Evolutionary conservation across 768 basidiomycete species (phyloP).

Genomic region (Clathrus columnatus): DNA sequence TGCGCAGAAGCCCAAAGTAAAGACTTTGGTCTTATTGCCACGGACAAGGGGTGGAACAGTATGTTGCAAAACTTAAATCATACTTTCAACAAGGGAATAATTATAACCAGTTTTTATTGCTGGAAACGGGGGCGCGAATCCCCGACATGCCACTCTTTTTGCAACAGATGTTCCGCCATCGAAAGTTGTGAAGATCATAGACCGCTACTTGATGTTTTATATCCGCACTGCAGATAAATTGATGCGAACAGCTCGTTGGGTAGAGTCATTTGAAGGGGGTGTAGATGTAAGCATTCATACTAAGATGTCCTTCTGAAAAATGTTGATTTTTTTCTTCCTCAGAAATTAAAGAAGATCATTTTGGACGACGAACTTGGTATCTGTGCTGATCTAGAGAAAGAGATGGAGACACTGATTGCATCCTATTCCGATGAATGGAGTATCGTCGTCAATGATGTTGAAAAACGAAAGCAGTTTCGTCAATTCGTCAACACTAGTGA

Average conservation of each 20-base stretch:
- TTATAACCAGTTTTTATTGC: constrained; percentile 44
- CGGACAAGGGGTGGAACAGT: constrained; percentile 74
- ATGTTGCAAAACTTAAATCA: constrained; percentile 12
- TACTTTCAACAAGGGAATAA: not conserved
- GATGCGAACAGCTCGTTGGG: constrained; percentile 65
- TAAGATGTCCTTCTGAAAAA: not conserved
- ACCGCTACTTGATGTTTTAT: constrained; percentile 60
- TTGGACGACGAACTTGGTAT: constrained; percentile 67
- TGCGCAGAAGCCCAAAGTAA: constrained; percentile 71
- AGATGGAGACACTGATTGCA: constrained; percentile 57
- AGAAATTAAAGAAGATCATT: constrained; percentile 56
- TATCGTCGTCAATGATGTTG: constrained; percentile 45
- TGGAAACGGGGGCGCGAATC: constrained; percentile 55
- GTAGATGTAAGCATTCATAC: constrained; percentile 36
- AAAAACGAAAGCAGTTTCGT: constrained; percentile 40
- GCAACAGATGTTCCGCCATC: constrained; percentile 59
- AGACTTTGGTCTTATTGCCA: constrained; percentile 71
- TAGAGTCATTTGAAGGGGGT: constrained; percentile 61
- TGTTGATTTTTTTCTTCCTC: not conserved
- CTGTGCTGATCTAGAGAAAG: constrained; percentile 54
- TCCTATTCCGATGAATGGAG: constrained; percentile 69
- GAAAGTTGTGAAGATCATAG: constrained; percentile 52
- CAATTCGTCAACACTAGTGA: constrained; percentile 62
- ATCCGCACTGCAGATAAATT: constrained; percentile 66
- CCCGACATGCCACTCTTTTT: constrained; percentile 54